Evolutionary conservation across 23 red algal species (phyloP).

Genomic region (Gracilariopsis chorda): DNA sequence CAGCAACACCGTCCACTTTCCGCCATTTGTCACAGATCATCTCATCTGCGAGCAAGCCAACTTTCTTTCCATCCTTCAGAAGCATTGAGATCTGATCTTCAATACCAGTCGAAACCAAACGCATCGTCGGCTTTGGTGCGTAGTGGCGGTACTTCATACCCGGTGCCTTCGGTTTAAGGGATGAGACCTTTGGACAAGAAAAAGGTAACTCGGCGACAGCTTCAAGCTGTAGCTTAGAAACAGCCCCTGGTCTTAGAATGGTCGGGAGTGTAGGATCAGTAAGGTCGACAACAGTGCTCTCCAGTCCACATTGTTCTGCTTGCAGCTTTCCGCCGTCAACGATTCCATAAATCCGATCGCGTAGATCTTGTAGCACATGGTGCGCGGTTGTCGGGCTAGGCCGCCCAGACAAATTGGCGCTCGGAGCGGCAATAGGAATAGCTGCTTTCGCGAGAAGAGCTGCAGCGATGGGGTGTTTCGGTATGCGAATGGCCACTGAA

Average conservation of each 20-base stretch:
- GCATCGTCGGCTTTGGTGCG: conserved; percentile 65
- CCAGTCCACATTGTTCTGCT: conserved; percentile 56
- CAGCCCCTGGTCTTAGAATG: conserved; percentile 74
- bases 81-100: not conserved
- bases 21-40: not conserved
- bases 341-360: conserved; percentile 32
- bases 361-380: conserved; percentile 79
- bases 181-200: not conserved
- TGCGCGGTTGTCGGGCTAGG: conserved; percentile 68
- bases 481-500: conserved; percentile 78
- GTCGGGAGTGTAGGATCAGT: not conserved
- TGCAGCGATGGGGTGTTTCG: conserved; percentile 74
- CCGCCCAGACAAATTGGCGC: conserved; percentile 69
- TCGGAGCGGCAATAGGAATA: conserved; percentile 80
- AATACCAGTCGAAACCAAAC: not conserved
- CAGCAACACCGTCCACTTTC: conserved; percentile 10
- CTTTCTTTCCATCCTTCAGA: conserved; percentile 9
- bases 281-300: conserved; percentile 82
- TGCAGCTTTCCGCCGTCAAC: conserved; percentile 67
- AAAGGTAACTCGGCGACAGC: conserved; percentile 4
- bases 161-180: conserved; percentile 56
- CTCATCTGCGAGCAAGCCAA: conserved; percentile 51
- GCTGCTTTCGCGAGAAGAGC: conserved; percentile 48
- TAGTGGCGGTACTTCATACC: conserved; percentile 98
- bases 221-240: conserved; percentile 31